These are phyloP conservation scores for Didymella pinodella DNA, from an alignment of 2,329 filamentous ascomycete genomes.

Conservation along the genomic window DNA sequence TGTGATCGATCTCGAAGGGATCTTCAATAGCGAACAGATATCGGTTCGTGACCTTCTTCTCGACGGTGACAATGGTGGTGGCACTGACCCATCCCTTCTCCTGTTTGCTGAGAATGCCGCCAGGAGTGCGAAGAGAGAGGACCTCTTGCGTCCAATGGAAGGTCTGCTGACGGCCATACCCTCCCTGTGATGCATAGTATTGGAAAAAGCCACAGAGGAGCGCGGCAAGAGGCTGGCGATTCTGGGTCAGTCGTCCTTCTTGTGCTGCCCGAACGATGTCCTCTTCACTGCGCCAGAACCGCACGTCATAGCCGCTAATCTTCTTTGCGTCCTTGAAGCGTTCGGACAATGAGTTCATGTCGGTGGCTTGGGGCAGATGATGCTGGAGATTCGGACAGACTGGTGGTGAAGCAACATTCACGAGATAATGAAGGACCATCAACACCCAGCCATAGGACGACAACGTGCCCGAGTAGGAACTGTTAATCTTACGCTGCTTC, in stretches of 20 bases:
- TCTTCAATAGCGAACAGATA: slow-evolving; percentile 92
- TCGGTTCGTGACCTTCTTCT: slow-evolving; percentile 76
- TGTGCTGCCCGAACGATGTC: slow-evolving; percentile 70
- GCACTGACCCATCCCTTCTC: slow-evolving; percentile 89
- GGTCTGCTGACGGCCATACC: slow-evolving; percentile 54
- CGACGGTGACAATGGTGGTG: slow-evolving; percentile 68
- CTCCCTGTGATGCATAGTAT: slow-evolving; percentile 73
- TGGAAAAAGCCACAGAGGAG: slow-evolving; percentile 86
- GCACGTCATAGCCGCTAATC: slow-evolving; percentile 73
- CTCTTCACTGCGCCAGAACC: slow-evolving; percentile 79
- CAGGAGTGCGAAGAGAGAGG: slow-evolving; percentile 75
- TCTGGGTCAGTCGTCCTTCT: slow-evolving; percentile 69
- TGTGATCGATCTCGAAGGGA: slow-evolving; percentile 87
- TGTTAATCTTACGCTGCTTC: slow-evolving; percentile 84
- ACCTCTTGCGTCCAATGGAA: slow-evolving; percentile 86
- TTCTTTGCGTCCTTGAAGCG: slow-evolving; percentile 52
- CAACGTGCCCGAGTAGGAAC: slow-evolving; percentile 82
- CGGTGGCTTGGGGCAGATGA: slow-evolving; percentile 47
- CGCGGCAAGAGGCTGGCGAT: slow-evolving; percentile 72
- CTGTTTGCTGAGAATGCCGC: slow-evolving; percentile 75
- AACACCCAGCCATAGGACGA: slow-evolving; percentile 91
- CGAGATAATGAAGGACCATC: slow-evolving; percentile 90
- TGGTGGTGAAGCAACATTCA: slow-evolving; percentile 81
- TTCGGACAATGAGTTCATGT: slow-evolving; percentile 39
- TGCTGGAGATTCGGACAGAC: slow-evolving; percentile 84